Conservation (phyloP, 208 protist species). For the Leishmania tropica region DNA sequence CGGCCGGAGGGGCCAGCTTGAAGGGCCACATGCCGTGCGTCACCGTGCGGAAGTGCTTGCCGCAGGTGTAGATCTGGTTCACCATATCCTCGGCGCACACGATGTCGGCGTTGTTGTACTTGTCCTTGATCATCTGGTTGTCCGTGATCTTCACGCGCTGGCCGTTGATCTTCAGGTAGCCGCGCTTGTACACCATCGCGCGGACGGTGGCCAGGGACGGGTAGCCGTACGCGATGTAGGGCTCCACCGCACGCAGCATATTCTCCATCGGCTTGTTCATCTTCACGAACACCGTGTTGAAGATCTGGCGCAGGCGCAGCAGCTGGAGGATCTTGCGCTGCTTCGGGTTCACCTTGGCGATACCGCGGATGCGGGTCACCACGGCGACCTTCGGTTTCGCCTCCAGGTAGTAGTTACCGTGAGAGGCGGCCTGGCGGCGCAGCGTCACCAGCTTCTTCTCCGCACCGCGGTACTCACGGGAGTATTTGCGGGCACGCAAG, state of each 20-base stretch:
- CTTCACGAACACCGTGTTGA: slow-evolving; percentile 99
- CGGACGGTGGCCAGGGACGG: slow-evolving; percentile 97
- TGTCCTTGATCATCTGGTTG: slow-evolving; percentile 96
- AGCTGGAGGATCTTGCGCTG: slow-evolving; percentile 99
- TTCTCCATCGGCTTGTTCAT: slow-evolving; percentile 99
- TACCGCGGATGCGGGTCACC: slow-evolving; percentile 99
- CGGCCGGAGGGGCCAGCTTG: slow-evolving; percentile 96
- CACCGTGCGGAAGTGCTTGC: slow-evolving; percentile 98
- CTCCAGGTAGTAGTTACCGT: slow-evolving; percentile 98
- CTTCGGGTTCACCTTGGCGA: slow-evolving; percentile 98
- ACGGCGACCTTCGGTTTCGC: slow-evolving; percentile 99
- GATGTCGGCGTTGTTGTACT: slow-evolving; percentile 95
- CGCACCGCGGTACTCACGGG: slow-evolving; percentile 94
- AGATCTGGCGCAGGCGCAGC: slow-evolving; percentile 98
- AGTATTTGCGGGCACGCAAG: slow-evolving; percentile 91
- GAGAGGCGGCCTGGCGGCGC: slow-evolving; percentile 88
- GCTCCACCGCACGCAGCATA: slow-evolving; percentile 99
- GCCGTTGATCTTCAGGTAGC: slow-evolving; percentile 97
- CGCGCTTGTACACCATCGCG: slow-evolving; percentile 99
- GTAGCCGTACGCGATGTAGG: slow-evolving; percentile 99
- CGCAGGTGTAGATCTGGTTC: slow-evolving; percentile 99
- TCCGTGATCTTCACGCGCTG: slow-evolving; percentile 97
- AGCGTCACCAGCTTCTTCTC: slow-evolving; percentile 91
- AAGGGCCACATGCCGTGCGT: slow-evolving; percentile 99
- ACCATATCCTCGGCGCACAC: slow-evolving; percentile 99